A percentile compares a stretch with the other conserved stretches of the same genome.
These are phyloP conservation scores for Flueggea neowawraea DNA, from an alignment of 441 rosid genomes.

Conservation along the genomic window DNA sequence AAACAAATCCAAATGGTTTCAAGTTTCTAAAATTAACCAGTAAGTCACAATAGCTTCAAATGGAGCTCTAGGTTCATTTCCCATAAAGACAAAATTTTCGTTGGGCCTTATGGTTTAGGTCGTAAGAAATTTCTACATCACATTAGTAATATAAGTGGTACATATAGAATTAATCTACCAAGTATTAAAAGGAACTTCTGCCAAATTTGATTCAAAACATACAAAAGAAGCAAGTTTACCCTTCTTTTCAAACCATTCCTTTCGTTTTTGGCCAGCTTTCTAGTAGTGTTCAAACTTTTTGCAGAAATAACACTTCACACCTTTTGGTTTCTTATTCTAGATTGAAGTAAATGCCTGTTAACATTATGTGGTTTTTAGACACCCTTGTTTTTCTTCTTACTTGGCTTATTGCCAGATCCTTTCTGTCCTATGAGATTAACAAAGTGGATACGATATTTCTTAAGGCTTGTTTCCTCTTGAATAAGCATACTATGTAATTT, in stretches of 20 bases:
- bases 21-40: no score
- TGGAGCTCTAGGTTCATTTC: slow-evolving; percentile 4
- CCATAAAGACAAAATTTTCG: slow-evolving; percentile 2
- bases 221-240: slow-evolving; percentile 3
- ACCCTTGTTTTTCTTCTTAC: no score
- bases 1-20: no score
- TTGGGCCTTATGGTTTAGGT: slow-evolving; percentile 9
- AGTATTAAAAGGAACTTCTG: slow-evolving; percentile 6
- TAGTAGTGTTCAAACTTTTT: background rate
- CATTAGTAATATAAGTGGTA: slow-evolving; percentile 5
- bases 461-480: no score
- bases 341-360: no score
- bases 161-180: slow-evolving; percentile 4
- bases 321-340: background rate
- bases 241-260: slow-evolving; percentile 14
- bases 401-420: no score
- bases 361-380: no score
- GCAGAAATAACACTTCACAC: slow-evolving; percentile 4
- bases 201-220: slow-evolving; percentile 15
- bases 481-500: background rate
- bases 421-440: no score
- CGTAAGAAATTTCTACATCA: slow-evolving; percentile 6
- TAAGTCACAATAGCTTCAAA: no score
- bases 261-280: slow-evolving; percentile 1
- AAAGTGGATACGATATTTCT: no score